Evolutionary conservation across 83 land plant genomes (phyloP).

Genomic region (Thuja plicata): DNA sequence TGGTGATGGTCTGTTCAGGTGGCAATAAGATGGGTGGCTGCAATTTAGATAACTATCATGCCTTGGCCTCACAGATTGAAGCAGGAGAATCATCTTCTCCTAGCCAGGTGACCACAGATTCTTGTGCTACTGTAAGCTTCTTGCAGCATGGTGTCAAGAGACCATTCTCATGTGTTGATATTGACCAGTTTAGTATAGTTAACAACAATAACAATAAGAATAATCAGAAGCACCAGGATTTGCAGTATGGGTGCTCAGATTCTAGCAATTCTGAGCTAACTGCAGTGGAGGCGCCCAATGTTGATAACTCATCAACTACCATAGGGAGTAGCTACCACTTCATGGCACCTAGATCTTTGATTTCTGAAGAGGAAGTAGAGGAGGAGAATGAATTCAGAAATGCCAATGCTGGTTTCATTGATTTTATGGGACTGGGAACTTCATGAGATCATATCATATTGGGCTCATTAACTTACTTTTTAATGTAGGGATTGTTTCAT

Average conservation of each 20-base stretch:
- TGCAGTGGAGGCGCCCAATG: not conserved
- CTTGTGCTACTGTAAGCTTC: constrained; percentile 5
- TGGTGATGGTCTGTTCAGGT: not conserved
- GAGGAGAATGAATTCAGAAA: not conserved
- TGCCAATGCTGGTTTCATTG: not conserved
- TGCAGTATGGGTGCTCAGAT: constrained; percentile 1
- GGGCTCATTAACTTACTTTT: not conserved
- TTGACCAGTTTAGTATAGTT: not conserved
- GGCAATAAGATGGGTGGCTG: not conserved
- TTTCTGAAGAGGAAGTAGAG: constrained; percentile 1
- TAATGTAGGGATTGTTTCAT: not conserved
- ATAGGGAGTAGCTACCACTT: not conserved
- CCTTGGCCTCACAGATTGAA: not conserved
- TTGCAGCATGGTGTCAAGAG: constrained; percentile 5
- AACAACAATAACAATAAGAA: not conserved
- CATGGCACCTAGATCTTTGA: not conserved
- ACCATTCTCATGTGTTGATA: not conserved
- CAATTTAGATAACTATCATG: constrained; percentile 9
- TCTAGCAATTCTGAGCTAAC: not conserved
- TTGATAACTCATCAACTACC: constrained; percentile 10
- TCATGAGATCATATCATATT: not conserved
- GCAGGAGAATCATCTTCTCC: constrained; percentile 11
- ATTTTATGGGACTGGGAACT: constrained; percentile 12
- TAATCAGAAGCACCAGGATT: constrained; percentile 1
- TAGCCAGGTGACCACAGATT: constrained; percentile 11